phyloP scores from a whole-genome alignment of 768 basidiomycete species.

The Naematelia aurantialba region DNA sequence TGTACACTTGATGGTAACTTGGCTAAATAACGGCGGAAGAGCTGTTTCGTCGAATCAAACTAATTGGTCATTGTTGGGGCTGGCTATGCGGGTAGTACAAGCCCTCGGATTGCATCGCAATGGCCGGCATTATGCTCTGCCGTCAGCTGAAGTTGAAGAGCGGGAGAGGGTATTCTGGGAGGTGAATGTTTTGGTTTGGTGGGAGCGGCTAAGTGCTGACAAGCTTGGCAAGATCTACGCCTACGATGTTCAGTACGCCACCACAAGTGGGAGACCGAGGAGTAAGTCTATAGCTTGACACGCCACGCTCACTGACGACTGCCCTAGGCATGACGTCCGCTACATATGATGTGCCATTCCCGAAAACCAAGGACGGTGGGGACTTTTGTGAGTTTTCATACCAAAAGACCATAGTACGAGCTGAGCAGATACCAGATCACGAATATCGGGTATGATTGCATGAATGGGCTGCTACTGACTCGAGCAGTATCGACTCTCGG shows the following conservation, averaged over 20 bases:
- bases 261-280: conserved; percentile 11
- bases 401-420: background rate
- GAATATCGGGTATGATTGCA: conserved; percentile 4
- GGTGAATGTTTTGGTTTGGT: background rate
- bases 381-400: conserved; percentile 9
- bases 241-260: conserved; percentile 16
- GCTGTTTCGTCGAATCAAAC: conserved; percentile 12
- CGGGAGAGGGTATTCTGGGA: conserved; percentile 22
- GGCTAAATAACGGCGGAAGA: conserved; percentile 17
- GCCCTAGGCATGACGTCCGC: conserved; percentile 4
- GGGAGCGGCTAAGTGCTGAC: background rate
- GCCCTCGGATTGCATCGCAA: conserved; percentile 20
- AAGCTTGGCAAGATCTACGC: conserved; percentile 6
- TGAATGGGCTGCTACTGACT: background rate
- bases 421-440: conserved; percentile 10
- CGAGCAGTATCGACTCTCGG: conserved; percentile 11
- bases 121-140: conserved; percentile 11
- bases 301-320: background rate
- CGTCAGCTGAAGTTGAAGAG: conserved; percentile 6
- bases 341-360: conserved; percentile 6
- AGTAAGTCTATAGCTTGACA: conserved; percentile 1
- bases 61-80: conserved; percentile 18
- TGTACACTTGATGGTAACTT: conserved; percentile 16
- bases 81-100: conserved; percentile 20
- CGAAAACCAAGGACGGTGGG: conserved; percentile 4